Evolutionary conservation across 495 filamentous ascomycete genomes (phyloP).

Genomic region (Penicillium verhagenii): DNA sequence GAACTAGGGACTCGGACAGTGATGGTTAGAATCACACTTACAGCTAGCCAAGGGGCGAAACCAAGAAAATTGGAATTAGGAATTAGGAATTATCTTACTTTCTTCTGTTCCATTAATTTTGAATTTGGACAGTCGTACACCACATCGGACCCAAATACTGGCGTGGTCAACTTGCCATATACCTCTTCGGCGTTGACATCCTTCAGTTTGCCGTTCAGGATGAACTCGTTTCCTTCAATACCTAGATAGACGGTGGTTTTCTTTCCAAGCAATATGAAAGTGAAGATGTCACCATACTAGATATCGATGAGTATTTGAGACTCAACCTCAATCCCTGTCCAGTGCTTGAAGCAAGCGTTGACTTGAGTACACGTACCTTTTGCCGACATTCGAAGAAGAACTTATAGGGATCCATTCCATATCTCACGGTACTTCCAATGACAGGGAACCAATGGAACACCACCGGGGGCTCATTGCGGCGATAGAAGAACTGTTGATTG

Average conservation of each 20-base stretch:
- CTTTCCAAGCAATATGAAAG: constrained; percentile 72
- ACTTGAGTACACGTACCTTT: constrained; percentile 58
- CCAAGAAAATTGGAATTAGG: too few species aligned
- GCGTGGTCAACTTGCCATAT: constrained; percentile 77
- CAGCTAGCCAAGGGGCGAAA: too few species aligned
- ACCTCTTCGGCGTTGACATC: constrained; percentile 82
- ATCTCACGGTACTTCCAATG: constrained; percentile 73
- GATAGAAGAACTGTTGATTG: constrained; percentile 66
- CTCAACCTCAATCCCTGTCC: background rate
- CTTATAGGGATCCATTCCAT: constrained; percentile 79
- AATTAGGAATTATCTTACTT: constrained; percentile 29
- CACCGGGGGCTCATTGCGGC: constrained; percentile 71
- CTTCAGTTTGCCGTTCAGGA: constrained; percentile 79
- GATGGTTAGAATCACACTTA: background rate
- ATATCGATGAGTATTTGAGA: constrained; percentile 4
- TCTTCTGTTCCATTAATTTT: constrained; percentile 84
- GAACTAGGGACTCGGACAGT: constrained; percentile 56
- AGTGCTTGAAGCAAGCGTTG: too few species aligned
- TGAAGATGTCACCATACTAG: constrained; percentile 78
- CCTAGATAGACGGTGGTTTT: constrained; percentile 77
- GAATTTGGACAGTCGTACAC: constrained; percentile 87
- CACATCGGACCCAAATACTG: constrained; percentile 82
- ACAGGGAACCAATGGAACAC: constrained; percentile 85
- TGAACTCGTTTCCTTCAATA: constrained; percentile 79
- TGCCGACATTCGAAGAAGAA: constrained; percentile 70